These are phyloP conservation scores for Sisymbrium altissimum DNA, from an alignment of 345 rosid genomes.

Conservation along the genomic window DNA sequence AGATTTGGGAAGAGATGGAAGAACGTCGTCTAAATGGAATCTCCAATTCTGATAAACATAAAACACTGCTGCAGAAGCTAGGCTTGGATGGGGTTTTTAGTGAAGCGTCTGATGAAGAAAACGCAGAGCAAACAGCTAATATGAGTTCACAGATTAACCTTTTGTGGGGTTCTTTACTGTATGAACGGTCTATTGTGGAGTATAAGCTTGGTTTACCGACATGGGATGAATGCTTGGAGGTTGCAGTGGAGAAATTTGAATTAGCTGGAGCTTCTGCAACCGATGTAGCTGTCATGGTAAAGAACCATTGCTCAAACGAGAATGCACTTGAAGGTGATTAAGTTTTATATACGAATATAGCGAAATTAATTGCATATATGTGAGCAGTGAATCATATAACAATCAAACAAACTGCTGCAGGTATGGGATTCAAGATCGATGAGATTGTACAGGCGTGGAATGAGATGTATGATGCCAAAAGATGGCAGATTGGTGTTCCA, in stretches of 20 bases:
- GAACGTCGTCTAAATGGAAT: constrained; percentile 79
- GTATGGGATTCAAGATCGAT: constrained; percentile 88
- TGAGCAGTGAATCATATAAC: background rate
- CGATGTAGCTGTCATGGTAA: constrained; percentile 92
- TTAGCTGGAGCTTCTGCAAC: constrained; percentile 96
- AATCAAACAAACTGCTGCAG: constrained; percentile 29
- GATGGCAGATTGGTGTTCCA: constrained; percentile 96
- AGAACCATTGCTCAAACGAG: constrained; percentile 91
- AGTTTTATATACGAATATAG: constrained; percentile 16
- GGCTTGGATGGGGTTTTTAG: constrained; percentile 54
- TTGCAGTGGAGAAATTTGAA: constrained; percentile 93
- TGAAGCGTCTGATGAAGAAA: constrained; percentile 63
- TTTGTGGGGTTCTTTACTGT: constrained; percentile 89
- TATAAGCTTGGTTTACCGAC: constrained; percentile 78
- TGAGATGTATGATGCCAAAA: constrained; percentile 94
- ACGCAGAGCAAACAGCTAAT: constrained; percentile 63
- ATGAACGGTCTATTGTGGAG: constrained; percentile 92
- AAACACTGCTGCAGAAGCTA: constrained; percentile 56
- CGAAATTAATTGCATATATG: background rate
- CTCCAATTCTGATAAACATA: constrained; percentile 60
- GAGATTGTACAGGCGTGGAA: constrained; percentile 99
- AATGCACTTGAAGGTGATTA: constrained; percentile 76
- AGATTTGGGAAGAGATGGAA: constrained; percentile 86
- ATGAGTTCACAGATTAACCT: constrained; percentile 88
- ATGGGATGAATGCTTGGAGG: constrained; percentile 98